Evolutionary conservation across 2,329 filamentous ascomycete species (phyloP), one percentile per base, ranked within the genome.

Genomic region (Orbilia ellipsospora): DNA sequence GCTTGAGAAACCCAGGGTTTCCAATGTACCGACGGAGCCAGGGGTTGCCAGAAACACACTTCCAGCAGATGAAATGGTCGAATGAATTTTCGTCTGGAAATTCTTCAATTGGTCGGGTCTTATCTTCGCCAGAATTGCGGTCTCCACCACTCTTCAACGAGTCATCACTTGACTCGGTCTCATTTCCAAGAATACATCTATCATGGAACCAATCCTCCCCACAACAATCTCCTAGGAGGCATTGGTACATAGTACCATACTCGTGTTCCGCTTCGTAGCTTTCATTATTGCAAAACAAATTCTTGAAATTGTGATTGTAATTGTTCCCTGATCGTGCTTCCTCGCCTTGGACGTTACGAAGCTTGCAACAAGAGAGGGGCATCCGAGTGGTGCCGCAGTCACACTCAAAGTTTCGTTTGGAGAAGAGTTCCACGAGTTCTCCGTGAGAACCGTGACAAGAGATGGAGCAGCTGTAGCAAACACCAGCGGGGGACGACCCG

Each of bases 171-270:
- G 18, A 12, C 50, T 66, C 26, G 26, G 66, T 52, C 28, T 55
- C 23, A 13, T 48, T 26, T 20, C 62, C 69, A 18, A 64, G 16
- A 54, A 80, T 78, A 56, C 79, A 80, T 16, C 69, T 40, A 66
- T 80, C 79, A 57, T 80, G 79, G 48, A 79, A 80, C 79, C 79
- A 80, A 67, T 80, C 79, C 65, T 80, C 79, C 2, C 77, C 77
- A 44, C 79, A 80, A 10, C 62, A 69, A 45, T 79, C 79, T 1
- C 79, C 79, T 3, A 83, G 73, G 28, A 83, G 81, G 81, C 95
- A 99, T 82, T 99, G 95, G 79, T 96, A 99, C 95, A 99, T 99
- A 45, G 94, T 98, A 0, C 94, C 94, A 79, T 94, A 96, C 81
- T 99, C 93, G 81, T 92, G 86, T 56, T 94, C 88, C 0, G 94